Evolutionary conservation across 768 basidiomycete species (phyloP), one percentile per base, ranked within the genome.

Genomic region (Pholiota molesta): DNA sequence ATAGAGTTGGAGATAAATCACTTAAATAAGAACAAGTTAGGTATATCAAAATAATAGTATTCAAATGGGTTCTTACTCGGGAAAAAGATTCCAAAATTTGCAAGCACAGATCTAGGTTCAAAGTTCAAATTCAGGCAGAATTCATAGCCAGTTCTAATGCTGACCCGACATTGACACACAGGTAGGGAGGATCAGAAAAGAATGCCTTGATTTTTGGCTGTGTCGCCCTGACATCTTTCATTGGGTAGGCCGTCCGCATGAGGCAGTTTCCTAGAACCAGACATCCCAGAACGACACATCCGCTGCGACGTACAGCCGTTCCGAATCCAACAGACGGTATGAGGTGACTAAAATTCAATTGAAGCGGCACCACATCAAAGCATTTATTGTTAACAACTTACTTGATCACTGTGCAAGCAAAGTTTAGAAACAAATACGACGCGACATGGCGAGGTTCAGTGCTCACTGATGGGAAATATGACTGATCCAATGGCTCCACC

Each of bases 1-100:
- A 63, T 79, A 84, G 0, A 84, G 72, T 62, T 84, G 83, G 14
- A 85, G 67, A 65, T 84, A 83, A 64, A 85, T 80, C 57, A 78
- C 83, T 83, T 61, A 23, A n/a, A n/a, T n/a, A n/a, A 19, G 54
- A 42, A 19, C 16, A 23, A 17, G 45, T 35, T n/a, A 23, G 21
- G 23, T 14, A 26, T n/a, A 33, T 51, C 44, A 49, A 28, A 39
- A 19, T 13, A 3, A 11, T 2, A 3, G 35, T 2, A 16, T 21
- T 39, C 31, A 40, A 54, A 13, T n/a, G 33, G 31, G 37, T 23
- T 68, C 76, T 47, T 65, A 81, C 81, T 76, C n/a, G 83, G 82
- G 59, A 70, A 65, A 61, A 64, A 69, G 42, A 68, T 52, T 8
- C 65, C 62, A 40, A 68, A 52, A 17, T 59, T 28, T 1, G 49